These are phyloP conservation scores for Trypanosoma avium DNA, from an alignment of 208 protist species.

Conservation along the genomic window DNA sequence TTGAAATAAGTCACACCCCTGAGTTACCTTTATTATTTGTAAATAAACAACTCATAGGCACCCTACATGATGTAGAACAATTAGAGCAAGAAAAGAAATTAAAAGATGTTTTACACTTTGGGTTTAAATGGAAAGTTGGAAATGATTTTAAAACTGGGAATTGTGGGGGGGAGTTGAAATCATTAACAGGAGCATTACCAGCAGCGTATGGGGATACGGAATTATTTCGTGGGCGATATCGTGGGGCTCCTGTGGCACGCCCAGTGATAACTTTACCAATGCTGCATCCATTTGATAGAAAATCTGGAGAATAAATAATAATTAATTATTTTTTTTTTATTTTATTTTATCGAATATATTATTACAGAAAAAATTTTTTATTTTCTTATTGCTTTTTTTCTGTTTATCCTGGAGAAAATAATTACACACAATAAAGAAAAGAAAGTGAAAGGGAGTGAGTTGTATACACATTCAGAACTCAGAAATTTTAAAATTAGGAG, in stretches of 20 bases:
- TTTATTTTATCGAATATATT: not conserved
- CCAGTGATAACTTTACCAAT: constrained; percentile 73
- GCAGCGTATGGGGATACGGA: constrained; percentile 72
- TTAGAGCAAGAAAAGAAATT: constrained; percentile 68
- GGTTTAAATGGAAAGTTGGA: constrained; percentile 85
- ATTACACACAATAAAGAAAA: no score
- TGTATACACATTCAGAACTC: no score
- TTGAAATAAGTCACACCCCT: constrained; percentile 34
- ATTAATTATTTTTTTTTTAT: not conserved
- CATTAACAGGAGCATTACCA: constrained; percentile 55
- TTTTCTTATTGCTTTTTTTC: not conserved
- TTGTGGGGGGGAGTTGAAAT: constrained; percentile 34
- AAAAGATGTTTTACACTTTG: constrained; percentile 90
- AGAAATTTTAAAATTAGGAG: no score
- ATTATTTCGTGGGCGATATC: constrained; percentile 80
- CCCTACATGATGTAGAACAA: constrained; percentile 57
- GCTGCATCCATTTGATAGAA: constrained; percentile 54
- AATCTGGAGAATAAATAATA: constrained; percentile 16
- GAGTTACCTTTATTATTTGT: constrained; percentile 86
- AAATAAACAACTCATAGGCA: constrained; percentile 78
- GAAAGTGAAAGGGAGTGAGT: no score
- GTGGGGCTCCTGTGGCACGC: constrained; percentile 61
- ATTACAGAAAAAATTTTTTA: not conserved
- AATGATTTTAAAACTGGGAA: constrained; percentile 5
- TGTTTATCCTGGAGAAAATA: no score